A percentile compares a stretch with the other conserved stretches of the same genome.
These are phyloP conservation scores for Heterobasidion annosum DNA, from an alignment of 1,284 basidiomycete genomes.

Conservation along the genomic window DNA sequence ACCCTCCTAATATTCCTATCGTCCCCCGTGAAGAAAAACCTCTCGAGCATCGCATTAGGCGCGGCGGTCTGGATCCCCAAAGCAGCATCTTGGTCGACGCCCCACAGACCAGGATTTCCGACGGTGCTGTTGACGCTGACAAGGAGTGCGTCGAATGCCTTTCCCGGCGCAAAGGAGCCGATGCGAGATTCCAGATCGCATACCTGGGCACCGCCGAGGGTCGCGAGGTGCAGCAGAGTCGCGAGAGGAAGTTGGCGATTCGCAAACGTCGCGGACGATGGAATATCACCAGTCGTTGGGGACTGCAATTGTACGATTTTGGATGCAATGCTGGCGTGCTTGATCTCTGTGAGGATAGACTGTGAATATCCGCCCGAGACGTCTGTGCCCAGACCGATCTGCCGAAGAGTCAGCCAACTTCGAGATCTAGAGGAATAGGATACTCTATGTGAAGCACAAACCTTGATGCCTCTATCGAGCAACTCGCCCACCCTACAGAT, in stretches of 20 bases:
- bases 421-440: too few relatives aligned
- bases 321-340: constrained; percentile 76
- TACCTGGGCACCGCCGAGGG: constrained; percentile 84
- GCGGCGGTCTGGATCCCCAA: constrained; percentile 16
- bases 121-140: constrained; percentile 42
- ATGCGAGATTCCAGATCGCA: constrained; percentile 64
- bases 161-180: constrained; percentile 78
- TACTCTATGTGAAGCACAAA: constrained; percentile 16
- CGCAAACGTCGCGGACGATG: constrained; percentile 31
- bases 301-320: constrained; percentile 44
- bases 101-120: constrained; percentile 60
- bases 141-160: constrained; percentile 86
- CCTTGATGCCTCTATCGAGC: constrained; percentile 83
- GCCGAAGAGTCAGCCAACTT: neutral
- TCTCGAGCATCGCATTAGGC: constrained; percentile 50
- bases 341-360: constrained; percentile 79
- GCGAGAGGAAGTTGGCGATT: constrained; percentile 63
- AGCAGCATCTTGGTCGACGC: constrained; percentile 26
- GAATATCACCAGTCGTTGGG: neutral
- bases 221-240: constrained; percentile 85
- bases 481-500: constrained; percentile 72
- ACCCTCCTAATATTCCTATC: constrained; percentile 82
- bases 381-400: constrained; percentile 89
- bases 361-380: constrained; percentile 84
- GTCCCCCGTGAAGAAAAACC: constrained; percentile 80